Base-by-base conservation (phyloP, 371 early-diverging fungal species). In the Coemansia sp. region DNA sequence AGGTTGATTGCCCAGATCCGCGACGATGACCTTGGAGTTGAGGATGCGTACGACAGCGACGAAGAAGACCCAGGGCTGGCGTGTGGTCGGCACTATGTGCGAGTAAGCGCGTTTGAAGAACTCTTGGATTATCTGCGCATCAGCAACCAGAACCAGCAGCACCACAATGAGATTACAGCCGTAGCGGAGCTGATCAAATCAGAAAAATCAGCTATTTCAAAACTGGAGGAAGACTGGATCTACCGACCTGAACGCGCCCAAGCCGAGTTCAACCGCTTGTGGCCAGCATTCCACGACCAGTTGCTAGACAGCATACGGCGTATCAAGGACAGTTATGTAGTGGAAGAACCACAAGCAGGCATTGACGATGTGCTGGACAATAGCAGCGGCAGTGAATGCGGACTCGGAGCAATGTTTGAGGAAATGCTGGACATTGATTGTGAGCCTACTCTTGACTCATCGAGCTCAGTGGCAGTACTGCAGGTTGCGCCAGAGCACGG, bases 11-110 rank as follows among this genome's bases (percentile, higher is more conserved):
- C 14, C 47, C 18, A 24, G 27, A 4, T 59, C 0, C 7, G 45
- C 3, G 3, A 10, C 10, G 59, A 47, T n/a, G 59, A 47, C 24
- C 47, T 59, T 59, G 59, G 42, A 4, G 29, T 59, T 5, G 59
- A 59, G 13, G 24, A 27, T 34, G 66, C 37, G 10, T 65, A 65
- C 37, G 60, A 59, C 3, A 69, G 68, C 64, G 72, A 72, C 34
- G 72, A 68, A 24, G 69, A 68, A 22, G 69, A 68, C 4, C 63
- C 72, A 1, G 64, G 57, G 0, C n/a, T 22, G 5, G 48, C 42
- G 5, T 55, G 68, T 21, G 72, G 68, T 18, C 50, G 64, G 3
- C 64, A 55, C 5, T 26, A 34, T 14, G 61, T 68, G 0, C 59
- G 56, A 13, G 11, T 59, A 26, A 40, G 56, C 8, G 64, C 61